These are phyloP conservation scores for Corchorus olitorius DNA, from an alignment of 345 rosid species.

Conservation along the genomic window DNA sequence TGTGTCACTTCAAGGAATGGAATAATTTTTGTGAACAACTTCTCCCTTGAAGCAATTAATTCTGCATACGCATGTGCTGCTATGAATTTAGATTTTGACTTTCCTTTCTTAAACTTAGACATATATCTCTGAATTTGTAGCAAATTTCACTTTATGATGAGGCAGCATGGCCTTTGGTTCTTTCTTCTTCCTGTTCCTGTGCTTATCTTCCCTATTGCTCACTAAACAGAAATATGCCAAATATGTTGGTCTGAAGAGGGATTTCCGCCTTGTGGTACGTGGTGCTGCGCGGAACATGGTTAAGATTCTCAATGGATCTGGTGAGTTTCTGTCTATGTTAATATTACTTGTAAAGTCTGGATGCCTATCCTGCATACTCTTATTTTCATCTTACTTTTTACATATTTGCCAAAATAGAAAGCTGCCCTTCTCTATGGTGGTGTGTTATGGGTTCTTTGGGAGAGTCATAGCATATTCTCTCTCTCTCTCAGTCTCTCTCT, in stretches of 20 bases:
- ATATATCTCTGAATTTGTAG: conserved; percentile 9
- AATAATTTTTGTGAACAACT: conserved; percentile 7
- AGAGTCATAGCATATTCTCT: background rate
- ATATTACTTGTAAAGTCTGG: conserved; percentile 5
- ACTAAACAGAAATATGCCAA: conserved; percentile 75
- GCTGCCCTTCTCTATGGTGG: background rate
- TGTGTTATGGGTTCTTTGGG: background rate
- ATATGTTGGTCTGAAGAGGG: conserved; percentile 89
- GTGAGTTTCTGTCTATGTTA: conserved; percentile 42
- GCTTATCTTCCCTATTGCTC: conserved; percentile 29
- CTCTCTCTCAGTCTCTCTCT: background rate
- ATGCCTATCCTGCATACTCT: background rate
- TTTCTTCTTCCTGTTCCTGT: conserved; percentile 20
- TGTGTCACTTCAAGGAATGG: background rate
- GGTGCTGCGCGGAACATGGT: conserved; percentile 98
- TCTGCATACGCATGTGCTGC: background rate
- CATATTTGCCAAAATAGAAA: background rate
- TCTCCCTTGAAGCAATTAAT: background rate
- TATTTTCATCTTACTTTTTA: conserved; percentile 2
- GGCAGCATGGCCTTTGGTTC: conserved; percentile 11
- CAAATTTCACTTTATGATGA: background rate
- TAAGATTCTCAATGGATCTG: conserved; percentile 74
- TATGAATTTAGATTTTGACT: background rate
- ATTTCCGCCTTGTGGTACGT: conserved; percentile 91
- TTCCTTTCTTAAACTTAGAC: background rate